Conservation (phyloP, 495 filamentous ascomycete species). For the Aspergillus indologenus region DNA sequence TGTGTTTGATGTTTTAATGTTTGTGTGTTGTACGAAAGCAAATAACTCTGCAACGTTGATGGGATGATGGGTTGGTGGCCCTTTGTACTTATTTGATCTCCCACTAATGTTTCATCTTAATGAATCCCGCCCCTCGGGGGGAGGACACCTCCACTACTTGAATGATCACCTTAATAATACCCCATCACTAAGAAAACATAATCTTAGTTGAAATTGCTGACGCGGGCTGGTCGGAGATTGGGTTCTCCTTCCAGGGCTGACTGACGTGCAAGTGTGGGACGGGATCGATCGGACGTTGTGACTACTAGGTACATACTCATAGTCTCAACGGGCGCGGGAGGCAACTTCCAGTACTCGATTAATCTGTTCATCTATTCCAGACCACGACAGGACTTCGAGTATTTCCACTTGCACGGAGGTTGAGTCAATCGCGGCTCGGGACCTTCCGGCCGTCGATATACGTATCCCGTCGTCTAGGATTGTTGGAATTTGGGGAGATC, state of each 20-base stretch:
- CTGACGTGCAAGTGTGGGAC: neutral
- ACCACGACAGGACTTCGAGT: neutral
- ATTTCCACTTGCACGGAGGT: neutral
- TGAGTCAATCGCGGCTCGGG: no score
- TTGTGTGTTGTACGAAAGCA: neutral
- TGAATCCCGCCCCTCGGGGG: neutral
- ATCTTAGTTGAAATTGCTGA: neutral
- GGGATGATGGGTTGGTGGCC: neutral
- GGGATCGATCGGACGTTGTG: neutral
- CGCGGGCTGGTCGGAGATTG: neutral
- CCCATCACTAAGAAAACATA: neutral
- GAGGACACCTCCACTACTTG: no score
- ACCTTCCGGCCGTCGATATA: no score
- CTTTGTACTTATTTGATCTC: neutral
- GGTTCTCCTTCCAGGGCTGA: neutral
- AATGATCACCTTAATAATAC: no score
- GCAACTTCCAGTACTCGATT: no score
- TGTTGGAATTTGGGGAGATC: no score
- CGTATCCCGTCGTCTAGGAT: no score
- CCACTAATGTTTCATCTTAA: conserved; percentile 7
- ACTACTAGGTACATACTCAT: neutral
- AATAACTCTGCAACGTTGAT: neutral
- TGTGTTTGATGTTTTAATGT: neutral
- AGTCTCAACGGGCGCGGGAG: neutral
- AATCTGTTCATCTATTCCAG: neutral